Evolutionary conservation across 108 stramenopile genomes (phyloP).

Genomic region (Seminavis robusta): DNA sequence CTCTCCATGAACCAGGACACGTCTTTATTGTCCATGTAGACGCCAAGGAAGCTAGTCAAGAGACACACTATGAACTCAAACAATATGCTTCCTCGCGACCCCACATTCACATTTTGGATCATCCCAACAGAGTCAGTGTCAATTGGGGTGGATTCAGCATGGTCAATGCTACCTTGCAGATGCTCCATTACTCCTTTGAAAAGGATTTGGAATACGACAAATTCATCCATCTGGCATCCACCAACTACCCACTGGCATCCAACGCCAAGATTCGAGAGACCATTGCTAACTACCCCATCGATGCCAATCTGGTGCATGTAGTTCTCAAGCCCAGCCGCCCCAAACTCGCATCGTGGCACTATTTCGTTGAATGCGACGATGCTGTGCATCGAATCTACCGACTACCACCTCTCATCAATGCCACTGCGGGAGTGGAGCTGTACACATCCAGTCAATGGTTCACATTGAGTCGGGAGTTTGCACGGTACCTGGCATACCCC

Average conservation of each 20-base stretch:
- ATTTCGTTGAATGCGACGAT: conserved; percentile 96
- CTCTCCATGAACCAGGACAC: conserved; percentile 55
- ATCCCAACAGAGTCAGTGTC: conserved; percentile 75
- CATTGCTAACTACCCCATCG: conserved; percentile 73
- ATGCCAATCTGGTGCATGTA: conserved; percentile 82
- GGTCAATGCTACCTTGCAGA: conserved; percentile 91
- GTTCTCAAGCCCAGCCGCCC: conserved; percentile 73
- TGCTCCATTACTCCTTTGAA: conserved; percentile 50
- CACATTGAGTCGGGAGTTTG: conserved; percentile 87
- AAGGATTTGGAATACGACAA: conserved; percentile 65
- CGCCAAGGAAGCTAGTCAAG: conserved; percentile 68
- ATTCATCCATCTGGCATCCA: conserved; percentile 85
- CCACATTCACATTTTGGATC: conserved; percentile 60
- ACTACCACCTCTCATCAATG: conserved; percentile 49
- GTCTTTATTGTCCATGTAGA: conserved; percentile 88
- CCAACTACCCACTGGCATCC: conserved; percentile 90
- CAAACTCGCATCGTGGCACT: conserved; percentile 72
- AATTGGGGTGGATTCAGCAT: conserved; percentile 95
- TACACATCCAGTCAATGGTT: conserved; percentile 94
- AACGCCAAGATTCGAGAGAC: conserved; percentile 83
- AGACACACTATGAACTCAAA: conserved; percentile 52
- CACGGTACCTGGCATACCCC: conserved; percentile 75
- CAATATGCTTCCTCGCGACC: conserved; percentile 54
- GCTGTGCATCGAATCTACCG: conserved; percentile 90
- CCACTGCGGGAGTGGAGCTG: conserved; percentile 64